Base-by-base conservation (phyloP, 2,329 filamentous ascomycete genomes). In the Cercospora beticola region DNA sequence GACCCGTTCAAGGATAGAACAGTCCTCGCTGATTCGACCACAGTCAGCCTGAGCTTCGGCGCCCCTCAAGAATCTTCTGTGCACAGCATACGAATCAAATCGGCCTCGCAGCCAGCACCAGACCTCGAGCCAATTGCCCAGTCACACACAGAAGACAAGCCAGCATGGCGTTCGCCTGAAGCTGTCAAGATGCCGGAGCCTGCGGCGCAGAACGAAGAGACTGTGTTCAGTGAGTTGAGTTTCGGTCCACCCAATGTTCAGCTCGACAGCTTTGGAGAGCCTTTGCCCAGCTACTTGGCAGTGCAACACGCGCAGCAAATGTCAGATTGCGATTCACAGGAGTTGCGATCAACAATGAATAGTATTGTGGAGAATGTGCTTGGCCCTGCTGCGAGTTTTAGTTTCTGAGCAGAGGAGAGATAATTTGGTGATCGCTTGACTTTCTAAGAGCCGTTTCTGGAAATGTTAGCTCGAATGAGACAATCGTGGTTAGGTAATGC, bases 261-360 rank as follows among this genome's bases (percentile, higher is more conserved):
- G 18, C 36, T 52, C 36, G 57, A 62, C 46, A 62, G 57, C 33
- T 26, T 31, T 26, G 56, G 58, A 6, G 64, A 56, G 23, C 54
- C 59, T 30, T 59, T 62, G 5, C 64, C 64, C 5, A 69, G 60
- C 40, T 59, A 64, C 12, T 21, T 69, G 21, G 43, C 26, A 7
- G 54, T 8, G 26, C 58, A 68, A 30, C 49, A 66, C 3, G 40
- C 33, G 12, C 65, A 62, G 33, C 40, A 10, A 8, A 26, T 46
- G 40, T 31, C 67, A 28, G 59, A 66, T 18, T 69, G 59, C 18
- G 64, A 69, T 56, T 61, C 67, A 18, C 64, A 64, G 26, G 64
- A 69, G 23, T 43, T 66, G 60, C 43, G 40, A 10, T 58, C 63
- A 10, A 65, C 64, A 21, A 59, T 69, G 60, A 64, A 63, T 12